Percentiles rank a stretch among this genome's conserved stretches.
Evolutionary conservation across 164 flowering plant species (phyloP).

Genomic region (Kingdonia uniflora): DNA sequence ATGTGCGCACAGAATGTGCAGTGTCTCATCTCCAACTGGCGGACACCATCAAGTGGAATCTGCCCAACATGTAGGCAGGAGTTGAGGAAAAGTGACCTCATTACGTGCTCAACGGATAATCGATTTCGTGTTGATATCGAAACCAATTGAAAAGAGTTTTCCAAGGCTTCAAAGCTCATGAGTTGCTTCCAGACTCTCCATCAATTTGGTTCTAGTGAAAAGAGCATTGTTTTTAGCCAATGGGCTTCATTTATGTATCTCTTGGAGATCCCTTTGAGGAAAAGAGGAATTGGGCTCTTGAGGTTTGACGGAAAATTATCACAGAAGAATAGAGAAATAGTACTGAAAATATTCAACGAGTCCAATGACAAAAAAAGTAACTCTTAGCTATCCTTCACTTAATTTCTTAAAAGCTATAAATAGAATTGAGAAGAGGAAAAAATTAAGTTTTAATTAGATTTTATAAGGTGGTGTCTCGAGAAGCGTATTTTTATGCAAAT

Average conservation of each 20-base stretch:
- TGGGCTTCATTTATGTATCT: conserved; percentile 76
- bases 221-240: conserved; percentile 63
- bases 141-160: too few relatives aligned
- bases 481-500: too few relatives aligned
- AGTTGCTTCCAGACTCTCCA: conserved; percentile 37
- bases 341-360: conserved; percentile 65
- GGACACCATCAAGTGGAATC: conserved; percentile 31
- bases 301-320: too few relatives aligned
- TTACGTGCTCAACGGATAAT: conserved; percentile 70
- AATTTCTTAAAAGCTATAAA: too few relatives aligned
- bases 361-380: conserved; percentile 40
- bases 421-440: too few relatives aligned
- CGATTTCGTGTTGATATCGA: too few relatives aligned
- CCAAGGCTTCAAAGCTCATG: conserved; percentile 49
- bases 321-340: conserved; percentile 46
- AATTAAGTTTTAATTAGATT: too few relatives aligned
- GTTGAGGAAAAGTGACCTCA: conserved; percentile 41
- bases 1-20: conserved; percentile 74
- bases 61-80: conserved; percentile 62
- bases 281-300: conserved; percentile 35
- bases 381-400: too few relatives aligned
- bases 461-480: too few relatives aligned
- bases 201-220: conserved; percentile 34
- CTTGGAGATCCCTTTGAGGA: conserved; percentile 51
- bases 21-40: conserved; percentile 75